Evolutionary conservation across 2,329 filamentous ascomycete species (phyloP).

Genomic region (Colletotrichum orchidophilum): DNA sequence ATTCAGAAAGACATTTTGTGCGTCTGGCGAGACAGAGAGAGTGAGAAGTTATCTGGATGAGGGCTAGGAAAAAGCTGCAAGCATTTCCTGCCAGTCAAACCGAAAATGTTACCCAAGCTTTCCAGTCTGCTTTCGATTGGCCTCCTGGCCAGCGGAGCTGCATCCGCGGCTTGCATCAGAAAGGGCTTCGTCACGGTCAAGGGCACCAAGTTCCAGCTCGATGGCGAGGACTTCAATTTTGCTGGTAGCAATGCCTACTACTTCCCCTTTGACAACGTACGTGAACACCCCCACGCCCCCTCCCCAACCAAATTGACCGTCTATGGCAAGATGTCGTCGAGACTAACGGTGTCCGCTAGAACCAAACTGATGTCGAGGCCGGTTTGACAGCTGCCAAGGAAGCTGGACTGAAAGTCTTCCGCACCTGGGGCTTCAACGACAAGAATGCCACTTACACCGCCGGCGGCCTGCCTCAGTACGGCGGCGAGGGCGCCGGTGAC

Average conservation of each 20-base stretch:
- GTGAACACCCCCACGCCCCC: constrained; percentile 35
- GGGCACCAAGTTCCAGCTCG: constrained; percentile 60
- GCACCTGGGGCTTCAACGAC: constrained; percentile 68
- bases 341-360: constrained; percentile 41
- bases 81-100: not conserved
- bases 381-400: constrained; percentile 56
- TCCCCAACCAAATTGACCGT: too few species aligned
- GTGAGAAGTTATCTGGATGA: not conserved
- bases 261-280: constrained; percentile 62
- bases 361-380: constrained; percentile 56
- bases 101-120: constrained; percentile 16
- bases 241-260: constrained; percentile 67
- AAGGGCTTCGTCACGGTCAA: constrained; percentile 59
- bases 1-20: not conserved
- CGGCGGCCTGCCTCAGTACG: constrained; percentile 60
- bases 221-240: constrained; percentile 65
- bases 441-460: constrained; percentile 58
- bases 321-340: not conserved
- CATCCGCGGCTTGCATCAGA: constrained; percentile 33
- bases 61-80: not conserved
- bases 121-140: constrained; percentile 30
- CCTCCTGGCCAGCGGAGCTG: constrained; percentile 28
- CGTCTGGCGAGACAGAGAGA: not conserved
- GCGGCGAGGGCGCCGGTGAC: constrained; percentile 56
- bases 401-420: constrained; percentile 61